Base-by-base conservation (phyloP, 306 rosid genomes). In the Acacia melanoxylon region DNA sequence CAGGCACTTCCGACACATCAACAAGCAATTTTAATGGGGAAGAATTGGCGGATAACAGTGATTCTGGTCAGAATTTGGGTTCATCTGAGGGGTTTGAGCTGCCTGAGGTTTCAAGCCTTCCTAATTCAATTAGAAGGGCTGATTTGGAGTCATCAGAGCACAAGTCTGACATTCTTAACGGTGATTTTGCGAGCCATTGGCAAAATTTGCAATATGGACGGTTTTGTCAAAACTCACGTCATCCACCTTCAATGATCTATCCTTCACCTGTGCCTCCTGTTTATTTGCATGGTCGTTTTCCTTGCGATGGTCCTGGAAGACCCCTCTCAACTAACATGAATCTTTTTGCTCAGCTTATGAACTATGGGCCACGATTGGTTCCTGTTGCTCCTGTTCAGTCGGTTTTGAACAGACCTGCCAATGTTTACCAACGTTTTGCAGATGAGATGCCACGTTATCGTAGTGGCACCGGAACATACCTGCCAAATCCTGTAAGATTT, bases 291-390 rank as follows among this genome's bases (percentile, higher is more conserved):
- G 93, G 97, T 5, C 89, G 68, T 52, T 69, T 86, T 73, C 94
- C 94, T 7, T 89, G 89, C 91, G 97, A 91, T 89, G 94, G 90
- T 77, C 88, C 96, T 24, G 94, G 96, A 80, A 91, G 97, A 87
- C 96, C 94, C 24, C 81, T 77, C 63, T 85, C 96, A 72, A 74
- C 75, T 72, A 93, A 93, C 84, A 74, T 86, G 91, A 89, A 91
- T 89, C 81, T 88, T 44, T 40, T 83, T 41, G 76, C 87, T 62
- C 92, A 83, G 76, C 78, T 87, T 78, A 81, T 86, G 86, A 62
- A 84, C 86, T 86, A 87, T 77, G 91, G 95, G 77, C 93, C 91
- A 73, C 93, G 58, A 10, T 29, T 90, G 17, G 89, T 90, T 33
- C 96, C 92, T 67, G 87, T 87, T 71, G 68, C 93, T 79, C 90